phyloP scores from a whole-genome alignment of 2,329 filamentous ascomycete species.

The Blumeria graminis region DNA sequence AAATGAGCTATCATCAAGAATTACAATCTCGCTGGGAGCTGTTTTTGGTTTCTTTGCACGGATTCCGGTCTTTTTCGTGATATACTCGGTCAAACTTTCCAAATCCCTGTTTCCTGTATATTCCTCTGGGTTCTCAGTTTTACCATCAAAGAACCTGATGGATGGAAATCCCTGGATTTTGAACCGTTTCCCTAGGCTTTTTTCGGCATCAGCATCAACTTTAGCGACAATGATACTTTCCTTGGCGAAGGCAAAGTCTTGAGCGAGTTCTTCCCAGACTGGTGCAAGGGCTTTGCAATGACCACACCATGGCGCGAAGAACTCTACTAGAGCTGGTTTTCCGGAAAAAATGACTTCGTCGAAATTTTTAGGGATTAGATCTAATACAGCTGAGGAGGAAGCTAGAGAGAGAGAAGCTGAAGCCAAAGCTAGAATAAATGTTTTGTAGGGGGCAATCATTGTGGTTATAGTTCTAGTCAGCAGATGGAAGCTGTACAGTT shows the following conservation, averaged over 20 bases:
- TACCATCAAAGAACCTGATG: conserved; percentile 92
- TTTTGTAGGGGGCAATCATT: too few species aligned
- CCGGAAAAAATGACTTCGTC: conserved; percentile 73
- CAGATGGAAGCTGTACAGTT: too few species aligned
- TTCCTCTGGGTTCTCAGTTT: conserved; percentile 61
- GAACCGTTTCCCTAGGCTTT: conserved; percentile 60
- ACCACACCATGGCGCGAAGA: conserved; percentile 96
- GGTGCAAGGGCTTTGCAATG: conserved; percentile 97
- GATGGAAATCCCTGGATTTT: conserved; percentile 90
- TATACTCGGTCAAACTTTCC: conserved; percentile 59
- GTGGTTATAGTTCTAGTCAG: too few species aligned
- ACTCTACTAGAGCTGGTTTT: conserved; percentile 90
- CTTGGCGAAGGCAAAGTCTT: conserved; percentile 44
- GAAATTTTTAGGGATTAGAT: conserved; percentile 78
- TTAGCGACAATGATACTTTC: conserved; percentile 71
- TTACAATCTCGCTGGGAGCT: conserved; percentile 49
- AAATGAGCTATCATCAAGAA: conserved; percentile 63
- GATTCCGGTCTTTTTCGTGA: conserved; percentile 67
- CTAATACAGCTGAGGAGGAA: conserved; percentile 49
- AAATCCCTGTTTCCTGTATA: conserved; percentile 75
- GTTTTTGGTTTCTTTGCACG: conserved; percentile 53
- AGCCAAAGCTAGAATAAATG: not conserved
- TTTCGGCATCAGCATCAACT: conserved; percentile 83
- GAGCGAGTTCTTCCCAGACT: conserved; percentile 74
- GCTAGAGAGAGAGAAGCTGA: not conserved